Conservation (phyloP, 108 stramenopile genomes). For the Cylindrotheca fusiformis region DNA sequence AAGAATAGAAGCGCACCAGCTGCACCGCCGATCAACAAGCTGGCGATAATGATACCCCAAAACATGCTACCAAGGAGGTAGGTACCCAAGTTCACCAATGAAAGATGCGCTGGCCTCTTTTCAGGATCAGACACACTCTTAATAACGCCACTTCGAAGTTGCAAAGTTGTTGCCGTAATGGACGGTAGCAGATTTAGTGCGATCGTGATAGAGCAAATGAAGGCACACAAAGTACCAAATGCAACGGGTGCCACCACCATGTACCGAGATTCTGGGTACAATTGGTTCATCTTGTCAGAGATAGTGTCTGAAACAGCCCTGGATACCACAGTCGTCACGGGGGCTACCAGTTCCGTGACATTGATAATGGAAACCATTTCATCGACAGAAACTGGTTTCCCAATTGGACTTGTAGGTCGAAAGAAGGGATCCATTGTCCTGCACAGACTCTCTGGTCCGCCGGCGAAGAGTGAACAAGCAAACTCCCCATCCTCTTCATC, state of each 20-base stretch:
- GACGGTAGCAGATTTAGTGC: slow-evolving; percentile 9
- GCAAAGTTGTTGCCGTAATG: slow-evolving; percentile 23
- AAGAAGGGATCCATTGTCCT: not conserved
- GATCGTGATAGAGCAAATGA: not conserved
- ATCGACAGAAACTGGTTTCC: not conserved
- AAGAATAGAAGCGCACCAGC: not conserved
- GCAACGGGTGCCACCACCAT: not conserved
- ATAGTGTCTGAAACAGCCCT: not conserved
- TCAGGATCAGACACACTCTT: not conserved
- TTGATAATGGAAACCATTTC: not conserved
- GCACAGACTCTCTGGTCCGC: not conserved
- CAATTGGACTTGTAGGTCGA: not conserved
- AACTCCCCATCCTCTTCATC: not conserved
- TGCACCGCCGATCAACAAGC: not conserved
- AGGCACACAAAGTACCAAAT: slow-evolving; percentile 5
- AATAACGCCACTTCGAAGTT: slow-evolving; percentile 34
- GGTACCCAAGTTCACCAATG: not conserved
- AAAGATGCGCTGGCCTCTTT: not conserved
- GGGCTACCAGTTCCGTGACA: not conserved
- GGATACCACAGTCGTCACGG: not conserved
- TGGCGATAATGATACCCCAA: slow-evolving; percentile 1
- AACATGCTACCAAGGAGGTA: not conserved
- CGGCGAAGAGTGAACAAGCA: not conserved
- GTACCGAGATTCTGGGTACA: not conserved
- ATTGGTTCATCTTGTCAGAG: not conserved